Evolutionary conservation across 2,329 filamentous ascomycete species (phyloP), one percentile per base, ranked within the genome.

Genomic region (Chaetomiaceae sp.): DNA sequence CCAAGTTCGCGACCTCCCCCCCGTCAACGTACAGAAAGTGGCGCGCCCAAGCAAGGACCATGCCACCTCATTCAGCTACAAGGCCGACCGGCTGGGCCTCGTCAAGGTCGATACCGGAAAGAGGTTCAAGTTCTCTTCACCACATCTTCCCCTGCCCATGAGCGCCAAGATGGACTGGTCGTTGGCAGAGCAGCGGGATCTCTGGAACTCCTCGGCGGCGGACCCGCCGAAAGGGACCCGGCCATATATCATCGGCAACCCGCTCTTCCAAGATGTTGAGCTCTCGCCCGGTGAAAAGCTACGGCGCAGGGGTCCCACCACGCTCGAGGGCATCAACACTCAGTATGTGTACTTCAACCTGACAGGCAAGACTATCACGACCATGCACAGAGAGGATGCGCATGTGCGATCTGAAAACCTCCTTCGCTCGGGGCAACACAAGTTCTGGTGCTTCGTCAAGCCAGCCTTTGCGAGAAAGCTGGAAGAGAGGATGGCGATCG

Each of bases 301-400:
- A 16, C 58, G 52, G 18, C 53, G 51, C 11, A 58, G 61, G 51
- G 61, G 61, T n/a, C 56, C 49, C 5, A 41, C 54, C 23, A 18
- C 27, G 2, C 58, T 63, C 6, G 61, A 63, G 37, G 61, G 61
- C 23, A 62, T 63, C 53, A 63, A 62, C 32, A 62, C 60, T 8
- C 61, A 63, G 49, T 63, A 63, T 47, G 57, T 63, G 37, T 63
- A 63, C 47, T 63, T 62, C 51, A 63, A 63, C 54, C 53, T 63
- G 16, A 55, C 49, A 5, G 60, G 59, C 30, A 61, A 60, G 33
- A 63, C 61, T 16, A 59, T 63, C 52, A 63, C 61, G 9, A 61
- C 59, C 3, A 63, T 63, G 61, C 61, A 63, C 49, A 53, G 60
- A 42, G 61, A 63, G 45, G 61, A 63, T 42, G 61, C 61, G 8